Evolutionary conservation across 176 grass and related monocot genomes (phyloP).

Genomic region (Carex pumila): DNA sequence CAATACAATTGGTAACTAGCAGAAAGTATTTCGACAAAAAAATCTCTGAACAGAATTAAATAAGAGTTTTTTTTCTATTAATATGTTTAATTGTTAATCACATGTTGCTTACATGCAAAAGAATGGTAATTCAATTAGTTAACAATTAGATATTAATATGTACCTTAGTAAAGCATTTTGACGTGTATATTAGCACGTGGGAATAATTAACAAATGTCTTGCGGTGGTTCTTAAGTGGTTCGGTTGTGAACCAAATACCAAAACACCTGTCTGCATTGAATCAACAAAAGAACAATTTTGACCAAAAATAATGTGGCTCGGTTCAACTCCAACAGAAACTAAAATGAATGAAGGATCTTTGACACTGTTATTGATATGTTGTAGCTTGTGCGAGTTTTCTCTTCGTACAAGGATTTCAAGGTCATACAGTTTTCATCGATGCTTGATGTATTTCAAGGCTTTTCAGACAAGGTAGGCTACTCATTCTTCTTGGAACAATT

Average conservation of each 20-base stretch:
- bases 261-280: background rate
- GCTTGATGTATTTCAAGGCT: slow-evolving; percentile 63
- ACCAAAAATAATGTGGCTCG: background rate
- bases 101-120: background rate
- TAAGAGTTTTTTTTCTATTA: background rate
- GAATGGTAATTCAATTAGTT: background rate
- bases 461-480: slow-evolving; percentile 58
- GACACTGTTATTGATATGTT: slow-evolving; percentile 17
- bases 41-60: background rate
- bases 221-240: background rate
- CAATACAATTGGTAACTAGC: background rate
- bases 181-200: background rate
- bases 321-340: background rate
- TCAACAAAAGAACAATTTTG: background rate
- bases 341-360: background rate
- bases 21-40: background rate
- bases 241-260: background rate
- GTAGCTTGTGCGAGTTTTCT: slow-evolving; percentile 58
- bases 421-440: slow-evolving; percentile 90
- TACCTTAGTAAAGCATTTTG: background rate
- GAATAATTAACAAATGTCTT: background rate
- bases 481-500: background rate
- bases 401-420: slow-evolving; percentile 64
- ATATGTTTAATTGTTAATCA: background rate
- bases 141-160: background rate